Evolutionary conservation across 345 rosid species (phyloP), one percentile per base, ranked within the genome.

Genomic region (Lenwebbia sp.): DNA sequence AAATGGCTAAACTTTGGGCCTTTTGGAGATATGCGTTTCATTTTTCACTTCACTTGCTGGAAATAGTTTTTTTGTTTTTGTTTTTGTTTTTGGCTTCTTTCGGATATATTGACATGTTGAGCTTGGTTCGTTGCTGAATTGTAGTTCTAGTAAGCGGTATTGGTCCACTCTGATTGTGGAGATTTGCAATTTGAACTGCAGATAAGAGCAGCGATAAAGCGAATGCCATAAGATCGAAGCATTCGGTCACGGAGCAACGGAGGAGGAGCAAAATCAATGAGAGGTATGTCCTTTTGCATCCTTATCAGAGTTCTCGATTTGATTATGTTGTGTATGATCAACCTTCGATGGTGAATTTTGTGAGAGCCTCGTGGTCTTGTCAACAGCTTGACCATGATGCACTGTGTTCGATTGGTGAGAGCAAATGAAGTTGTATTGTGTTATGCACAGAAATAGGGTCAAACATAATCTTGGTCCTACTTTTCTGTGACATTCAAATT

Each of bases 191-290:
- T 83, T 41, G 65, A 54, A 89, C 76, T 86, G 89, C 96, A 94
- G 99, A 94, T 91, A 96, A 92, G 90, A 93, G 88, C 86, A 90
- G 81, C 56, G 98, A 94, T 84, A 96, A 89, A 91, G 98, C 98
- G 28, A 93, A 86, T 87, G 96, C 94, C 23, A 90, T 93, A 60
- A 94, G 99, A 85, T 97, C 99, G 51, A 97, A 97, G 55, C 99
- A 97, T 88, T 96, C 99, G 1, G 99, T 96, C 60, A 97, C 98
- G 2, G 99, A 97, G 91, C 99, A 96, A 91, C 92, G 98, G 33
- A 89, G 99, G 86, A 93, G 99, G 88, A 97, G 98, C 94, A 97
- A 96, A 92, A 97, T 97, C 87, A 97, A 97, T 49, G 99, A 97
- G 91, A 96, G 99, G 98, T 94, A 83, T 86, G 84, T 70, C 37